These are phyloP conservation scores for Sordariomycetes sp. DNA, from an alignment of 2,329 filamentous ascomycete genomes.

Conservation along the genomic window DNA sequence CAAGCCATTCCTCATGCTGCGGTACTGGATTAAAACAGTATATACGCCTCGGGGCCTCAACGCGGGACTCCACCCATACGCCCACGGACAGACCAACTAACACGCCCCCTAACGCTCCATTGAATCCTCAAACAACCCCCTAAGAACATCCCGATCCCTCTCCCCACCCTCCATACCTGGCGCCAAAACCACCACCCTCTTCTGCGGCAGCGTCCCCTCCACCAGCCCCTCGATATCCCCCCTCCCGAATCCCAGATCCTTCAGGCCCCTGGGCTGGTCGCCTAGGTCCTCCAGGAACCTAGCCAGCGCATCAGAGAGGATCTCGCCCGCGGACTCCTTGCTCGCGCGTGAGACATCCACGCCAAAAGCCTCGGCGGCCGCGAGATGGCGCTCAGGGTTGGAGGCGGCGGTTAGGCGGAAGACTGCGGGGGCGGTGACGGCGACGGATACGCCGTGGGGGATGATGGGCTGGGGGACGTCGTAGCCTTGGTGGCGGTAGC, in stretches of 20 bases:
- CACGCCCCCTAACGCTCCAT: constrained; percentile 20
- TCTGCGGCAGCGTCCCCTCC: constrained; percentile 89
- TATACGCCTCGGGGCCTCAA: neutral
- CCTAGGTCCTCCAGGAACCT: constrained; percentile 73
- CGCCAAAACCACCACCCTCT: constrained; percentile 79
- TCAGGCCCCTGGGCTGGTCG: constrained; percentile 80
- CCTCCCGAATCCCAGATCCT: constrained; percentile 64
- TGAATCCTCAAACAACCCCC: constrained; percentile 51
- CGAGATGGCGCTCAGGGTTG: constrained; percentile 84
- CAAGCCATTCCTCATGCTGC: neutral
- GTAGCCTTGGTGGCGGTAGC: constrained; percentile 81
- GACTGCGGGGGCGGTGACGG: constrained; percentile 83
- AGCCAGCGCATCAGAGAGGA: constrained; percentile 69
- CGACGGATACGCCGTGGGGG: constrained; percentile 90
- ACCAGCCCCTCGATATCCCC: constrained; percentile 73
- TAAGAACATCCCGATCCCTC: constrained; percentile 59
- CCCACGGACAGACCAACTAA: too few species aligned
- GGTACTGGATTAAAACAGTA: neutral
- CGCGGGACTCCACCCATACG: too few species aligned
- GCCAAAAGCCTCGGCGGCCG: constrained; percentile 81
- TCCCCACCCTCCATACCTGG: constrained; percentile 64
- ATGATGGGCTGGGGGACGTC: constrained; percentile 66
- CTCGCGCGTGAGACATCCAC: constrained; percentile 82
- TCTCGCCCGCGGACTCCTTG: constrained; percentile 77
- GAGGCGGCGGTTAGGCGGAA: constrained; percentile 87